These are phyloP conservation scores for Climacium dendroides DNA, from an alignment of 225 moss, liverwort and hornwort genomes.

Conservation along the genomic window DNA sequence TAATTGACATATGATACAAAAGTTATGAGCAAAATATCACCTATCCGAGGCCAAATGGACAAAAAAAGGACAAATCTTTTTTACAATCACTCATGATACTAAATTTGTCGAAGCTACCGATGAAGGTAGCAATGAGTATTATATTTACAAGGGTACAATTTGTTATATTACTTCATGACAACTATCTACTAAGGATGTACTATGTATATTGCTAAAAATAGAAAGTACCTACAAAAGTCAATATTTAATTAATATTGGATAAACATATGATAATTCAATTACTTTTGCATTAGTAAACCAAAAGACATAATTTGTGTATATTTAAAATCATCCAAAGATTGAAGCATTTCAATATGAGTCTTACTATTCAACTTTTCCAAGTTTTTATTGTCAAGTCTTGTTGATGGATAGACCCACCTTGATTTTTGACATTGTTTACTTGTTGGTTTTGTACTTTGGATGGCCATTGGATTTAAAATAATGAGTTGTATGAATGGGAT, in stretches of 20 bases:
- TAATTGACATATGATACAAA: no score
- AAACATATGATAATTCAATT: not conserved
- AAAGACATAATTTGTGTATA: not conserved
- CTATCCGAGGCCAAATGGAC: no score
- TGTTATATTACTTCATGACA: not conserved
- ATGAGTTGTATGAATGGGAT: accelerated
- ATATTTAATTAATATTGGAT: no score
- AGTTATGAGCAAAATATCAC: no score
- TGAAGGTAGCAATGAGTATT: not conserved
- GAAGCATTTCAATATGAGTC: not conserved
- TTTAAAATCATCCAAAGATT: not conserved
- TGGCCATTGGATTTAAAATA: not conserved
- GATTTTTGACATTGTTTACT: not conserved
- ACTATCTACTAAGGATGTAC: not conserved
- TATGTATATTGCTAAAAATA: not conserved
- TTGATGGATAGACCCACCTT: not conserved
- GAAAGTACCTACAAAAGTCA: no score
- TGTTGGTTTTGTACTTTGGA: not conserved
- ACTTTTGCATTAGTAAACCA: accelerated
- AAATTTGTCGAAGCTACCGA: not conserved
- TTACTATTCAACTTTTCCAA: not conserved
- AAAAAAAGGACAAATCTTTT: no score
- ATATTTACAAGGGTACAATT: not conserved
- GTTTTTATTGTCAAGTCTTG: not conserved
- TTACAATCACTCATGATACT: not conserved